Conservation (phyloP, 306 rosid species). For the Cucurbita pepo region DNA sequence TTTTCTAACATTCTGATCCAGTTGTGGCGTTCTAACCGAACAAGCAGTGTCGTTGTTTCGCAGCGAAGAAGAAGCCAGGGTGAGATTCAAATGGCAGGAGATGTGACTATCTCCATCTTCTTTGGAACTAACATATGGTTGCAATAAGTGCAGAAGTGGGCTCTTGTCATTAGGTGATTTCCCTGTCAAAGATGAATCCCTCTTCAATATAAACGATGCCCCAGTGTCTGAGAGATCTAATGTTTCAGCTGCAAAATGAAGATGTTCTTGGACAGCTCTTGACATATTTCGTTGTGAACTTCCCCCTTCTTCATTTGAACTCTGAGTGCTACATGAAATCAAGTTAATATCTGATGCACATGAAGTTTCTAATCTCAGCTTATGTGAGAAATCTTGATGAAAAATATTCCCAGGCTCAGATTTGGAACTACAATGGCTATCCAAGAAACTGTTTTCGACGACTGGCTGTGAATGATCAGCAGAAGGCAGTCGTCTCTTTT, state of each 20-base stretch:
- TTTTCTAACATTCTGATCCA: conserved; percentile 36
- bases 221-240: conserved; percentile 88
- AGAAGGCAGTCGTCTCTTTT: conserved; percentile 81
- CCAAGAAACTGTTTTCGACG: conserved; percentile 44
- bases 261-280: conserved; percentile 32
- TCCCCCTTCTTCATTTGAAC: conserved; percentile 71
- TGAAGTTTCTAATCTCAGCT: conserved; percentile 69
- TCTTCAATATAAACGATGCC: conserved; percentile 59
- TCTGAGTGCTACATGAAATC: conserved; percentile 76
- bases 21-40: conserved; percentile 42
- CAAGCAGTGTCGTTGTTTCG: conserved; percentile 32
- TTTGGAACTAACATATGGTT: conserved; percentile 30
- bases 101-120: conserved; percentile 77
- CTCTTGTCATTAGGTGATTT: conserved; percentile 27
- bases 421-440: conserved; percentile 48
- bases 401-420: conserved; percentile 51
- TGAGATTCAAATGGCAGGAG: conserved; percentile 78
- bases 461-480: conserved; percentile 30
- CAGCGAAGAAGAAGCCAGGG: conserved; percentile 64
- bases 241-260: conserved; percentile 48
- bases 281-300: conserved; percentile 37
- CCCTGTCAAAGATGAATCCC: conserved; percentile 48
- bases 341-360: conserved; percentile 67
- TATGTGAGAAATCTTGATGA: conserved; percentile 73
- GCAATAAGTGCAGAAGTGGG: conserved; percentile 39